phyloP scores from a whole-genome alignment of 164 flowering plant species.

The Protea cynaroides region DNA sequence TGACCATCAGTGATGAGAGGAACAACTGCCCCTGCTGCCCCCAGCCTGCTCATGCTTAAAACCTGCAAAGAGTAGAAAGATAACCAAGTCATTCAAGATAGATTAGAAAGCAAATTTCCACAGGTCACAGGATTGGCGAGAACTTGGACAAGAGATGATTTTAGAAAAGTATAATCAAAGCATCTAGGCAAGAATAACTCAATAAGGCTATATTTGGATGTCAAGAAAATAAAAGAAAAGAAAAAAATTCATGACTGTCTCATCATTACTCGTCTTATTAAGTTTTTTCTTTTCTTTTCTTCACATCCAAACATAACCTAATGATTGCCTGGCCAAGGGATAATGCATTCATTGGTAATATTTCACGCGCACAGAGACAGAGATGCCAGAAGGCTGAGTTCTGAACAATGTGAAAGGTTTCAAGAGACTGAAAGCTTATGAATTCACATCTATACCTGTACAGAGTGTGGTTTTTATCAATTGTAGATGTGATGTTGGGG shows the following conservation, averaged over 20 bases:
- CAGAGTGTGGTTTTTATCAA: no score
- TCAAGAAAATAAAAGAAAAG: no score
- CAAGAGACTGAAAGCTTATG: background rate
- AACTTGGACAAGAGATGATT: background rate
- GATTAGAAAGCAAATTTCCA: background rate
- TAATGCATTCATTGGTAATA: no score
- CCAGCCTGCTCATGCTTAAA: slow-evolving; percentile 47
- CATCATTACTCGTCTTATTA: no score
- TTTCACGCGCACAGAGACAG: no score
- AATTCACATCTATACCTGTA: background rate
- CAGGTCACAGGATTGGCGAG: background rate
- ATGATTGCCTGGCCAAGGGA: no score
- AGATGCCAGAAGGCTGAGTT: no score
- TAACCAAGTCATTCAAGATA: background rate
- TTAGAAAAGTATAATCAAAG: background rate
- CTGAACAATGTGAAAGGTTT: background rate
- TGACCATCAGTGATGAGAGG: slow-evolving; percentile 39
- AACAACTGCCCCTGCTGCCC: slow-evolving; percentile 43
- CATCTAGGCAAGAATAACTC: background rate
- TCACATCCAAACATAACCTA: no score
- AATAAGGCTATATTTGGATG: background rate
- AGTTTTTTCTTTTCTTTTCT: no score
- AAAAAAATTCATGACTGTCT: no score
- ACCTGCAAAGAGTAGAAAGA: slow-evolving; percentile 23
- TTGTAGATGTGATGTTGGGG: no score